phyloP scores from a whole-genome alignment of 257 asterid species.

The Salvia miltiorrhiza region DNA sequence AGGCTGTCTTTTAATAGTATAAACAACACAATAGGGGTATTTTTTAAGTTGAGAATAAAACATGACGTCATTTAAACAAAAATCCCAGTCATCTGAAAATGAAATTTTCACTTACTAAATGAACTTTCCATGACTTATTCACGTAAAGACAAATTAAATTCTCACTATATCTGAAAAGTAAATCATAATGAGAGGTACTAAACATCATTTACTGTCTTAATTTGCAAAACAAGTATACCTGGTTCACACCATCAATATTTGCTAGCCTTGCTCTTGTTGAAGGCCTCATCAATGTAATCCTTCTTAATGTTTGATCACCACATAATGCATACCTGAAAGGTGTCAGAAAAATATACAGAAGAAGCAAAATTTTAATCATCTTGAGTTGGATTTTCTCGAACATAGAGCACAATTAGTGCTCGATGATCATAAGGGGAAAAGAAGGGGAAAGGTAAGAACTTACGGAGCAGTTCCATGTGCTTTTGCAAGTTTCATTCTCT shows the following conservation, averaged over 20 bases:
- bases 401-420: slow-evolving; percentile 6
- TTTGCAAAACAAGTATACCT: slow-evolving; percentile 42
- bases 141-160: neutral
- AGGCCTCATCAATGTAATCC: slow-evolving; percentile 76
- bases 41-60: neutral
- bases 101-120: neutral
- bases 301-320: slow-evolving; percentile 87
- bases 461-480: slow-evolving; percentile 86
- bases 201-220: neutral
- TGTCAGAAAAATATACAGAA: slow-evolving; percentile 16
- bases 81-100: neutral
- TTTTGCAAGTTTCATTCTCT: slow-evolving; percentile 86
- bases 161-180: neutral
- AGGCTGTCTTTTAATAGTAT: neutral
- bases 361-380: neutral
- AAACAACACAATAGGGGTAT: too few relatives aligned
- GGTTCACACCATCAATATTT: slow-evolving; percentile 93
- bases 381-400: neutral
- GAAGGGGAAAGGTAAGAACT: slow-evolving; percentile 30
- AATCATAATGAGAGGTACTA: neutral
- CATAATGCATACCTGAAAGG: slow-evolving; percentile 86
- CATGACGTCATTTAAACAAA: neutral
- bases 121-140: too few relatives aligned
- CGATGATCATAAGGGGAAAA: slow-evolving; percentile 6
- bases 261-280: slow-evolving; percentile 95